phyloP scores from a whole-genome alignment of 768 basidiomycete species.

The Ramaria sp. region DNA sequence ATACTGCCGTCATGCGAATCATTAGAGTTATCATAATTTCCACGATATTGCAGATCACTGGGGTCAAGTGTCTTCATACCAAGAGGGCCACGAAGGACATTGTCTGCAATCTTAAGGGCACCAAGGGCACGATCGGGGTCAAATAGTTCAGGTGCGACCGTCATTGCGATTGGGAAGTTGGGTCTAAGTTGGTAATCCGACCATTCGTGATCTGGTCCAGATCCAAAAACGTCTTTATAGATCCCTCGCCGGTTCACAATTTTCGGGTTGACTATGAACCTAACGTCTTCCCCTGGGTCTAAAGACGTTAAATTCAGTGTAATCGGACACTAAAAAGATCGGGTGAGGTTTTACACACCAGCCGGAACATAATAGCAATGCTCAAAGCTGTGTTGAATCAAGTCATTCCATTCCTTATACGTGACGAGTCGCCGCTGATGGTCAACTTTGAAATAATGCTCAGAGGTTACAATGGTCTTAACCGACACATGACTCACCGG shows the following conservation, averaged over 20 bases:
- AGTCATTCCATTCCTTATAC: slow-evolving; percentile 81
- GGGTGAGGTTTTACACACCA: slow-evolving; percentile 32
- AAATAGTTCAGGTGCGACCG: slow-evolving; percentile 93
- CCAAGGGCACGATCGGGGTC: slow-evolving; percentile 66
- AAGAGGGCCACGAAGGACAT: slow-evolving; percentile 72
- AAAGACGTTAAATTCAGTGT: slow-evolving; percentile 1
- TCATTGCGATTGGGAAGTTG: slow-evolving; percentile 95
- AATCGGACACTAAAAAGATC: neutral
- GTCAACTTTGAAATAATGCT: slow-evolving; percentile 37
- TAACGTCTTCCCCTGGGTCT: slow-evolving; percentile 63
- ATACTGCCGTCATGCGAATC: slow-evolving; percentile 73
- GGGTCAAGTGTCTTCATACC: slow-evolving; percentile 97
- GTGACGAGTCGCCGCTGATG: slow-evolving; percentile 62
- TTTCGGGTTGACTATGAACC: slow-evolving; percentile 57
- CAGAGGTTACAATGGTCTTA: neutral
- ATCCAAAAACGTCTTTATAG: slow-evolving; percentile 97
- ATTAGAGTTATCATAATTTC: slow-evolving; percentile 87
- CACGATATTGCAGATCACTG: slow-evolving; percentile 77
- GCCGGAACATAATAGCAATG: slow-evolving; percentile 81
- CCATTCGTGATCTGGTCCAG: slow-evolving; percentile 82
- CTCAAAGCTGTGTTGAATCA: slow-evolving; percentile 84
- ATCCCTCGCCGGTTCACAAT: slow-evolving; percentile 87
- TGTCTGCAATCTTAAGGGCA: slow-evolving; percentile 72
- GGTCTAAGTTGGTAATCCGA: slow-evolving; percentile 92
- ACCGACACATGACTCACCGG: slow-evolving; percentile 45